Percentiles rank a stretch among this genome's conserved stretches.
Evolutionary conservation across 331 rosid species (phyloP).

Genomic region (Saraca asoca): DNA sequence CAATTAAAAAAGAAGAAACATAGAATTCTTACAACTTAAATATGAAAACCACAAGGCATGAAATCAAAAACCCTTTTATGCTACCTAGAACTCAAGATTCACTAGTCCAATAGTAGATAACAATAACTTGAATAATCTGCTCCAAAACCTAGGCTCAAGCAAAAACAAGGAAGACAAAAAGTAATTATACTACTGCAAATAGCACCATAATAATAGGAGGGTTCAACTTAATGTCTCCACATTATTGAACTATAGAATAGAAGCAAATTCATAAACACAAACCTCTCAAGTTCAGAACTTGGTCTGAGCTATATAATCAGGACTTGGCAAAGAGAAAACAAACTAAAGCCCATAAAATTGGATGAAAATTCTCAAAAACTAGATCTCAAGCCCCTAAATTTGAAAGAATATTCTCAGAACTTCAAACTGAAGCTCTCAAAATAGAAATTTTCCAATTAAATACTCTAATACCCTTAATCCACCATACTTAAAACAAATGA

Average conservation of each 20-base stretch:
- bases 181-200: slow-evolving; percentile 5
- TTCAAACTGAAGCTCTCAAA: too few relatives aligned
- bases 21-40: neutral
- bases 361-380: neutral
- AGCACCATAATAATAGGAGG: slow-evolving; percentile 21
- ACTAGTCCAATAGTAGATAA: neutral
- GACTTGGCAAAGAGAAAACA: neutral
- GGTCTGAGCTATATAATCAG: neutral
- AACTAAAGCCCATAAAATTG: neutral
- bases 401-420: neutral
- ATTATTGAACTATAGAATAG: neutral
- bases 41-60: neutral
- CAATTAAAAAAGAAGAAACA: too few relatives aligned
- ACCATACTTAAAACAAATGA: slow-evolving; percentile 37
- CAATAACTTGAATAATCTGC: slow-evolving; percentile 25
- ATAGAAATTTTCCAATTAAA: neutral
- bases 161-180: slow-evolving; percentile 30
- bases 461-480: slow-evolving; percentile 14
- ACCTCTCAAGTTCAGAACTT: slow-evolving; percentile 10
- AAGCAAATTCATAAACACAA: slow-evolving; percentile 29
- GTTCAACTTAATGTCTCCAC: slow-evolving; percentile 28
- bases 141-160: slow-evolving; percentile 20
- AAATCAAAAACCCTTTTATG: slow-evolving; percentile 14
- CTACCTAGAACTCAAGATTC: too few relatives aligned
- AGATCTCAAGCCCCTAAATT: slow-evolving; percentile 28